A percentile compares a stretch with the other conserved stretches of the same genome.
These are phyloP conservation scores for Penicillium sclerotigenum DNA, from an alignment of 2,329 filamentous ascomycete species.

Conservation along the genomic window DNA sequence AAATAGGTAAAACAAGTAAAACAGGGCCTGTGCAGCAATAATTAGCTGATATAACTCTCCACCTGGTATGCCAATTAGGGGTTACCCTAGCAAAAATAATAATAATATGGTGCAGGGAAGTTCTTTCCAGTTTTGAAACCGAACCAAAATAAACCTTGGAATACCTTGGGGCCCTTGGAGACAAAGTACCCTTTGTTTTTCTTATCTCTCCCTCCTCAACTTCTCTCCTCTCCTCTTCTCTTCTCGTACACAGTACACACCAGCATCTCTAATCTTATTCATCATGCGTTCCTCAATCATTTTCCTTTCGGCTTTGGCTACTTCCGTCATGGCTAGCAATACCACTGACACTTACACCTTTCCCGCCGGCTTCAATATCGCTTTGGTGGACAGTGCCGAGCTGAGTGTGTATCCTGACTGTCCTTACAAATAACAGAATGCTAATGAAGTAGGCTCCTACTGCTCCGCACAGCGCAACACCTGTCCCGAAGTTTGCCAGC, in stretches of 20 bases:
- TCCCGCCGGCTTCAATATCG: slow-evolving; percentile 44
- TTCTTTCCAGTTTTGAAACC: not conserved
- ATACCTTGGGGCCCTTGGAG: not conserved
- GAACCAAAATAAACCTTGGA: slow-evolving; percentile 2
- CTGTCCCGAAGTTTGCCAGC: slow-evolving; percentile 60
- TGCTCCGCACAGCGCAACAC: slow-evolving; percentile 58
- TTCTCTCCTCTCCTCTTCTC: not conserved
- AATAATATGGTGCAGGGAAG: no score
- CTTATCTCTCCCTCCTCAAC: not conserved
- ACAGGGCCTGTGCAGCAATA: not conserved
- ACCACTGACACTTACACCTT: slow-evolving; percentile 45
- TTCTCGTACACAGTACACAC: not conserved
- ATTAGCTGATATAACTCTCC: not conserved
- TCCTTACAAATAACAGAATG: not conserved
- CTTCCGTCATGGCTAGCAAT: slow-evolving; percentile 38
- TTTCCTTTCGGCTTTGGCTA: slow-evolving; percentile 47
- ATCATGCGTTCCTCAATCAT: slow-evolving; percentile 51
- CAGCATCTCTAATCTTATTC: slow-evolving; percentile 11
- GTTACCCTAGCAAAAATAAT: slow-evolving; percentile 8
- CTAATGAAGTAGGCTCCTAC: slow-evolving; percentile 47
- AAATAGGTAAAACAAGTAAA: not conserved
- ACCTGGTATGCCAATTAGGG: slow-evolving; percentile 4
- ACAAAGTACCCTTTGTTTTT: slow-evolving; percentile 7
- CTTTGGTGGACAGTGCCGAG: slow-evolving; percentile 34
- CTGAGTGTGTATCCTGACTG: slow-evolving; percentile 27